Evolutionary conservation across 2,329 filamentous ascomycete genomes (phyloP).

Genomic region (Thelonectria blattea): DNA sequence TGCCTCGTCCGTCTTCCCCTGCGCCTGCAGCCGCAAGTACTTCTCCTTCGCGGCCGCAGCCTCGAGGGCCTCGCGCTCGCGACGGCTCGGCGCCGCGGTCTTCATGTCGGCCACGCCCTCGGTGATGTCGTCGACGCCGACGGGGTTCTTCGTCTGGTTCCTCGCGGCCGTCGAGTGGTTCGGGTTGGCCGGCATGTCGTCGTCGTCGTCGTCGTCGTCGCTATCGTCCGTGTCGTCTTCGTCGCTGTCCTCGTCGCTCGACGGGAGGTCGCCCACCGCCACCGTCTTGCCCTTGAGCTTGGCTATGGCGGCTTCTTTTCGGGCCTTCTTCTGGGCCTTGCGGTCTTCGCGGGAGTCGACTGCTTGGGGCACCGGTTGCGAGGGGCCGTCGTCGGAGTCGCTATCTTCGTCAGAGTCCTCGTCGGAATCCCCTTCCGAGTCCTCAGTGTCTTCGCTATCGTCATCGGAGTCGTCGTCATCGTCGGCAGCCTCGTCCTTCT

Average conservation of each 20-base stretch:
- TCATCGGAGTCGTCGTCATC: constrained; percentile 52
- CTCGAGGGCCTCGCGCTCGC: constrained; percentile 77
- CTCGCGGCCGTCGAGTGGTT: constrained; percentile 84
- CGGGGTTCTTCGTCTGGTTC: constrained; percentile 53
- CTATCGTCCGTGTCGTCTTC: constrained; percentile 58
- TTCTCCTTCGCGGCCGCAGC: constrained; percentile 87
- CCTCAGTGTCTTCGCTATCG: constrained; percentile 44
- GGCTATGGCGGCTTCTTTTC: constrained; percentile 87
- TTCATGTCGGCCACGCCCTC: constrained; percentile 62
- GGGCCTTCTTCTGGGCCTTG: constrained; percentile 84
- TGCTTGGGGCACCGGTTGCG: constrained; percentile 51
- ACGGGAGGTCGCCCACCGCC: constrained; percentile 84
- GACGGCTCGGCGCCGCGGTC: constrained; percentile 51
- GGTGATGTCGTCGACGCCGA: constrained; percentile 55
- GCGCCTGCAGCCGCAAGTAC: constrained; percentile 89
- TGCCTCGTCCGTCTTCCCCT: constrained; percentile 96
- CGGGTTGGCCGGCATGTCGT: constrained; percentile 83
- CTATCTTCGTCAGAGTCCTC: constrained; percentile 58
- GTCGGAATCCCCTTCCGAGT: constrained; percentile 49
- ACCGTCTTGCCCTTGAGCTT: constrained; percentile 73
- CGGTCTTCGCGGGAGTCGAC: constrained; percentile 79
- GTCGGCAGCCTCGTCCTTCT: constrained; percentile 58
- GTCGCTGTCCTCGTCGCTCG: constrained; percentile 71
- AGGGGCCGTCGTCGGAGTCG: constrained; percentile 52
- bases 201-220: constrained; percentile 51